phyloP scores from a whole-genome alignment of 352 stramenopile genomes.

The Globisporangium abappressorium region DNA sequence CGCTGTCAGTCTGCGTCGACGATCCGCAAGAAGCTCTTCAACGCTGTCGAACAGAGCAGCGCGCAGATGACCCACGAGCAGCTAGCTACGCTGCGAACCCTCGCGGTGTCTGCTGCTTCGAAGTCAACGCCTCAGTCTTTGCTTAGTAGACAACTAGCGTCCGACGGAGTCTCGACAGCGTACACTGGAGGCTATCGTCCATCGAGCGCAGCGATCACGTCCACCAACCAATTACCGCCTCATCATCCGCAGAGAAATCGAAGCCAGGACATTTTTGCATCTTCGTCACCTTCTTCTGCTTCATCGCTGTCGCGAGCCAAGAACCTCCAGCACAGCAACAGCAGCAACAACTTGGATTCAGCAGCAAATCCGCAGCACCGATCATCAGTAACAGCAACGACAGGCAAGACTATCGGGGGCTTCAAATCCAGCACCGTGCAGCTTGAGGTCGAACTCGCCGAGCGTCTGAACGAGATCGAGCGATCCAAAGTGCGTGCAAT shows the following conservation, averaged over 20 bases:
- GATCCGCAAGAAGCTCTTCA: conserved; percentile 62
- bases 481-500: conserved; percentile 43
- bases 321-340: neutral
- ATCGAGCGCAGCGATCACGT: conserved; percentile 9
- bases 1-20: conserved; percentile 65
- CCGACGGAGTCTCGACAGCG: neutral
- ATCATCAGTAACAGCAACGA: neutral
- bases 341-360: neutral
- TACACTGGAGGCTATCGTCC: neutral
- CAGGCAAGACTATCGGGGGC: conserved; percentile 16
- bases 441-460: conserved; percentile 62
- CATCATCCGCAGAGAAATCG: neutral
- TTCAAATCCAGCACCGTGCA: conserved; percentile 51
- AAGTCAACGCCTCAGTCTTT: conserved; percentile 25
- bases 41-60: conserved; percentile 49
- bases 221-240: conserved; percentile 1
- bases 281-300: neutral
- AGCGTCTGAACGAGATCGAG: conserved; percentile 66
- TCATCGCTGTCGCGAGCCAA: conserved; percentile 1
- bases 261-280: conserved; percentile 15
- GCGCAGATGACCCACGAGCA: conserved; percentile 34
- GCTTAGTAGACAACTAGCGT: conserved; percentile 13
- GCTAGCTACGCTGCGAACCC: conserved; percentile 34
- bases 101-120: conserved; percentile 17
- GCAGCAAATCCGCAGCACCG: neutral